These are phyloP conservation scores for Hura crepitans DNA, from an alignment of 441 rosid genomes.

Conservation along the genomic window DNA sequence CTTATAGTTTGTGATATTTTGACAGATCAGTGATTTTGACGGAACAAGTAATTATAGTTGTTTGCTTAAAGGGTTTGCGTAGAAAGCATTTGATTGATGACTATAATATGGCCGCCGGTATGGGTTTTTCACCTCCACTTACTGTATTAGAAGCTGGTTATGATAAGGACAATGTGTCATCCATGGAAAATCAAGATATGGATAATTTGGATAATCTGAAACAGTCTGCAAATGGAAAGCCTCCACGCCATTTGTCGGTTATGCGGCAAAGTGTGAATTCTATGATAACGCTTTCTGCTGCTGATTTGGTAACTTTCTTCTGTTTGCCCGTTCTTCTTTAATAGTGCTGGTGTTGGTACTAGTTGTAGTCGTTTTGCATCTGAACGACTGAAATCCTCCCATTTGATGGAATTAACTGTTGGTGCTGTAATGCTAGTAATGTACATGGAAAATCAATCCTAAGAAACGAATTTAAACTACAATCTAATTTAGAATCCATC, in stretches of 20 bases:
- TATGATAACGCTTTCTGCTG: slow-evolving; percentile 42
- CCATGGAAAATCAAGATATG: slow-evolving; percentile 36
- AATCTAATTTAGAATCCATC: neutral
- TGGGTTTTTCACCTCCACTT: slow-evolving; percentile 58
- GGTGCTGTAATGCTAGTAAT: neutral
- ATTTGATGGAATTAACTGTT: slow-evolving; percentile 1
- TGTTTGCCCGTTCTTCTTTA: neutral
- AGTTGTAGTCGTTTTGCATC: neutral
- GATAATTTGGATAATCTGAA: slow-evolving; percentile 49
- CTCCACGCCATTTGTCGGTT: slow-evolving; percentile 66
- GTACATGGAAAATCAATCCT: neutral
- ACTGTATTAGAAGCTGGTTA: slow-evolving; percentile 50
- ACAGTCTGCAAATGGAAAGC: slow-evolving; percentile 61
- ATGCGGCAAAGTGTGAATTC: slow-evolving; percentile 44
- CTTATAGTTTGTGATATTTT: slow-evolving; percentile 21
- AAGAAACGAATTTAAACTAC: neutral
- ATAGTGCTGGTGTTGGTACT: neutral
- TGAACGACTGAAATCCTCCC: neutral
- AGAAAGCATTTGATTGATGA: slow-evolving; percentile 38
- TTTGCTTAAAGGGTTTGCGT: slow-evolving; percentile 20
- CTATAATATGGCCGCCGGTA: slow-evolving; percentile 52
- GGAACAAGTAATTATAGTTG: neutral
- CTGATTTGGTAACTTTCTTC: slow-evolving; percentile 46
- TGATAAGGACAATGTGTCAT: slow-evolving; percentile 35
- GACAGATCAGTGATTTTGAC: slow-evolving; percentile 3